Conservation (phyloP, 148 eudicot species). For the Rhododendron simsii region DNA sequence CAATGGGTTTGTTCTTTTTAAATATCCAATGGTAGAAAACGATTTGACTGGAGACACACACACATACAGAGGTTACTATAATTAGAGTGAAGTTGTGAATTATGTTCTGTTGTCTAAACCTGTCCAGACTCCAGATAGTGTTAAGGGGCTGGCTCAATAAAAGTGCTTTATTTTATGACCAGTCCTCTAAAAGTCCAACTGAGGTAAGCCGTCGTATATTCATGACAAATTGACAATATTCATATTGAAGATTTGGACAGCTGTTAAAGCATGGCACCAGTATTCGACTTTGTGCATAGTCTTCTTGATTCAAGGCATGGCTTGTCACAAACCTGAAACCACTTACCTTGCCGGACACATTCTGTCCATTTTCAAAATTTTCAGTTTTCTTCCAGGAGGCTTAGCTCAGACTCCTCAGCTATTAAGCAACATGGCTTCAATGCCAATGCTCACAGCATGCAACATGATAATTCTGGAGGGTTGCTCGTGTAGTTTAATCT, state of each 20-base stretch:
- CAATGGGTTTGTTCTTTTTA: neutral
- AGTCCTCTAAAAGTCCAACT: neutral
- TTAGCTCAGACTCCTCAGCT: neutral
- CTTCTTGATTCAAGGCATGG: neutral
- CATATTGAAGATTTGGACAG: neutral
- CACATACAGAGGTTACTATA: neutral
- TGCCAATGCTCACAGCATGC: neutral
- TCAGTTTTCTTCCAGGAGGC: neutral
- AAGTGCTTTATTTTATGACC: neutral
- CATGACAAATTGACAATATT: neutral
- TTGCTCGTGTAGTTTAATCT: neutral
- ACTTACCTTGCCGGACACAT: neutral
- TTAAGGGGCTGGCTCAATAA: neutral
- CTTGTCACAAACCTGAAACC: neutral
- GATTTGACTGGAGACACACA: neutral
- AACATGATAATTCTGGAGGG: neutral
- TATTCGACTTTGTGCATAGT: neutral
- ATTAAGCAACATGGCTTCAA: neutral
- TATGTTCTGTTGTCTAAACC: neutral
- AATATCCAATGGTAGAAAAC: neutral
- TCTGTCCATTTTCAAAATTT: neutral
- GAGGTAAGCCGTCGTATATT: neutral
- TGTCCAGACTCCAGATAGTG: neutral
- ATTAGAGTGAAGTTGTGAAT: neutral
- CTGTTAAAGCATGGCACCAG: neutral